A percentile compares a stretch with the other conserved stretches of the same genome.
phyloP scores from a whole-genome alignment of 2,329 filamentous ascomycete species.

The Sporothrix humicola region DNA sequence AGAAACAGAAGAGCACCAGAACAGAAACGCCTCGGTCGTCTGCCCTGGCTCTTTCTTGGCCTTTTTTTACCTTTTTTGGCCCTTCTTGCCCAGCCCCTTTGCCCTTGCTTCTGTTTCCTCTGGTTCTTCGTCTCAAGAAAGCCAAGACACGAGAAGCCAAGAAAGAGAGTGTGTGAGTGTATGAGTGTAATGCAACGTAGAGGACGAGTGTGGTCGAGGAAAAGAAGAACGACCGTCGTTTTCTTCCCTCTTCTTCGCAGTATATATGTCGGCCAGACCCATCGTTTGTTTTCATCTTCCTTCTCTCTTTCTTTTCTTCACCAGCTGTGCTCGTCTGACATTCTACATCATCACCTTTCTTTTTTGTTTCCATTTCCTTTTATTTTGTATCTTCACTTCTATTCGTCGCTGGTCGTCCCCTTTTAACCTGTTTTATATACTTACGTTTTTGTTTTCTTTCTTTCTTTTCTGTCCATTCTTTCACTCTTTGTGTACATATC shows the following conservation, averaged over 20 bases:
- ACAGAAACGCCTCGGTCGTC: not conserved
- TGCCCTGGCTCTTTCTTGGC: too few species aligned
- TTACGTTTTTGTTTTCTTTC: not conserved
- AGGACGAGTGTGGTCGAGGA: not conserved
- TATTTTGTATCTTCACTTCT: constrained; percentile 21
- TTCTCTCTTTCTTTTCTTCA: constrained; percentile 16
- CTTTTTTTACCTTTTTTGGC: too few species aligned
- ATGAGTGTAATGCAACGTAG: not conserved
- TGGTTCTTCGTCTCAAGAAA: constrained; percentile 24
- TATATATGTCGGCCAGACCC: constrained; percentile 24
- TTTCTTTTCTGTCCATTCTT: not conserved
- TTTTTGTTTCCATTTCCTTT: constrained; percentile 4
- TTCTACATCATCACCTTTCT: constrained; percentile 5
- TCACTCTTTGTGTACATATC: not conserved
- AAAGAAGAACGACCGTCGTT: not conserved
- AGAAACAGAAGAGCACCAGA: not conserved
- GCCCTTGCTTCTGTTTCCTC: not conserved
- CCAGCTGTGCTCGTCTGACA: constrained; percentile 34
- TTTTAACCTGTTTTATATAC: constrained; percentile 21
- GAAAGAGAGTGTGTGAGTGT: not conserved
- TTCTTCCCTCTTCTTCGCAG: not conserved
- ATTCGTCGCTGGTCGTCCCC: constrained; percentile 37
- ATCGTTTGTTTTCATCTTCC: not conserved
- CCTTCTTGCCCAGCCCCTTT: not conserved
- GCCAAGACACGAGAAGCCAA: constrained; percentile 5